Evolutionary conservation across 345 rosid species (phyloP).

Genomic region (Laguncularia racemosa): DNA sequence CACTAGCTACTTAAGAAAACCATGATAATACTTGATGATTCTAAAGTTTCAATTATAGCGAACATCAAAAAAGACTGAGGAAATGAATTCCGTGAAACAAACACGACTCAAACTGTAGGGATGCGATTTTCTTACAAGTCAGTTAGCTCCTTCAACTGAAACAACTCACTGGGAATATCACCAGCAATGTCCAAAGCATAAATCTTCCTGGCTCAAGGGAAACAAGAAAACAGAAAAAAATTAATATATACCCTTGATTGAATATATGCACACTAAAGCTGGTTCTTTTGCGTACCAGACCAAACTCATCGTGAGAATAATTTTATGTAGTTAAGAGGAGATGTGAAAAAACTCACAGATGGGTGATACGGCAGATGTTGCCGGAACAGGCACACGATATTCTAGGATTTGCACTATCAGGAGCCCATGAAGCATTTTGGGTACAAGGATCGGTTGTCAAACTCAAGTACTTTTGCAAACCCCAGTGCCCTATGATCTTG

Average conservation of each 20-base stretch:
- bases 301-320: too few relatives aligned
- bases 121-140: slow-evolving; percentile 34
- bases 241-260: background rate
- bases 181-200: slow-evolving; percentile 55
- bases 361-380: slow-evolving; percentile 39
- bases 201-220: slow-evolving; percentile 34
- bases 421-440: slow-evolving; percentile 30
- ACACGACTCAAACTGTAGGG: background rate
- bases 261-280: background rate
- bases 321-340: background rate
- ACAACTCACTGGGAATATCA: slow-evolving; percentile 38
- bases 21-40: too few relatives aligned
- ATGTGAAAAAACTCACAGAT: slow-evolving; percentile 27
- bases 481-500: slow-evolving; percentile 38
- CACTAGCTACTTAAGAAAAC: too few relatives aligned
- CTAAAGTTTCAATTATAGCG: too few relatives aligned
- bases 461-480: slow-evolving; percentile 32
- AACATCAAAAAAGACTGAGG: too few relatives aligned
- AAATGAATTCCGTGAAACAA: too few relatives aligned
- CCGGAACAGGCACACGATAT: slow-evolving; percentile 37
- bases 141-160: slow-evolving; percentile 30
- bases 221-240: background rate
- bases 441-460: slow-evolving; percentile 34
- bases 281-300: too few relatives aligned
- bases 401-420: slow-evolving; percentile 31